A percentile compares a stretch with the other conserved stretches of the same genome.
phyloP scores from a whole-genome alignment of 768 basidiomycete species.

The Chalciporus pseudorubinellus region DNA sequence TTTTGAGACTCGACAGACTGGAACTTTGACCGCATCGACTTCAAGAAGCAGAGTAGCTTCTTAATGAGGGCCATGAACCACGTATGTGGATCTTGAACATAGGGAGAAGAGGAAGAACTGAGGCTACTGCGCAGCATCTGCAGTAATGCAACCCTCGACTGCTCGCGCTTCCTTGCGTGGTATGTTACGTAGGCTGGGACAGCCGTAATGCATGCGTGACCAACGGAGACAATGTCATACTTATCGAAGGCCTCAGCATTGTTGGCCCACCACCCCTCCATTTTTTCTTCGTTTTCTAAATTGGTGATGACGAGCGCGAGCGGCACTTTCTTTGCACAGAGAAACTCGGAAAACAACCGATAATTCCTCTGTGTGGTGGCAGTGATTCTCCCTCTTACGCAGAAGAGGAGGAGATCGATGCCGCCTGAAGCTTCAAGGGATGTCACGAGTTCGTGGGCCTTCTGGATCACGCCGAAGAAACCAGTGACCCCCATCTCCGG shows the following conservation, averaged over 20 bases:
- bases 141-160: background rate
- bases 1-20: too few species aligned
- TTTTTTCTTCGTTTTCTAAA: conserved; percentile 2
- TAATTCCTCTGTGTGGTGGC: conserved; percentile 7
- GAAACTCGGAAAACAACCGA: conserved; percentile 12
- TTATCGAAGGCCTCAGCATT: background rate
- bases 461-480: conserved; percentile 8
- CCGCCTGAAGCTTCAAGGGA: conserved; percentile 4
- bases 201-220: conserved; percentile 14
- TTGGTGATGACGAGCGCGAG: conserved; percentile 15
- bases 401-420: conserved; percentile 17
- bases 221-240: background rate
- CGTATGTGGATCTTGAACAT: too few species aligned
- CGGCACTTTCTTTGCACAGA: conserved; percentile 8
- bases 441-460: conserved; percentile 8
- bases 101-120: too few species aligned
- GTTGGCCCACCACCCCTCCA: conserved; percentile 14
- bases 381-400: conserved; percentile 10
- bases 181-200: background rate
- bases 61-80: too few species aligned
- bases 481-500: conserved; percentile 2
- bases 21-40: too few species aligned
- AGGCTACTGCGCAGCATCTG: too few species aligned
- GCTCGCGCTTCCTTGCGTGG: background rate
- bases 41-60: too few species aligned